Percentiles rank a stretch among this genome's conserved stretches.
Evolutionary conservation across 73 alveolate species (phyloP).

Genomic region (Paramecium biaurelia): DNA sequence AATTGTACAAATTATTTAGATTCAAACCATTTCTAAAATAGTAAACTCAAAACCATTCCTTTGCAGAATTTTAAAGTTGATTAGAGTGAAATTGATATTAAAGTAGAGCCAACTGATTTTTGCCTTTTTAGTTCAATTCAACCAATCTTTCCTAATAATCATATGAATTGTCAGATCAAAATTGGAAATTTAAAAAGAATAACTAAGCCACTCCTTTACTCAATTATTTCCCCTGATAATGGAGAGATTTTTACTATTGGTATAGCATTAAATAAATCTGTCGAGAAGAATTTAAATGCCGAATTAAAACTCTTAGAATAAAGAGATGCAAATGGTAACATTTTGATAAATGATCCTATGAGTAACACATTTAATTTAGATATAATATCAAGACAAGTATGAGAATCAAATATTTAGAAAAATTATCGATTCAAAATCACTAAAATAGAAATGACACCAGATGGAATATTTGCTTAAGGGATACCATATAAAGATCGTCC

Average conservation of each 20-base stretch:
- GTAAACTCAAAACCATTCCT: constrained; percentile 51
- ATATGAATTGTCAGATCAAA: constrained; percentile 29
- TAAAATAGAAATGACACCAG: constrained; percentile 32
- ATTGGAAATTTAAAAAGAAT: background rate
- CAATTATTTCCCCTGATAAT: constrained; percentile 30
- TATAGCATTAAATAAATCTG: constrained; percentile 1
- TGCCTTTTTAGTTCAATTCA: constrained; percentile 32
- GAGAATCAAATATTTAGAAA: background rate
- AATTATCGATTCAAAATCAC: background rate
- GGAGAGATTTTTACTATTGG: constrained; percentile 48
- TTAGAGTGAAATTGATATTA: constrained; percentile 2
- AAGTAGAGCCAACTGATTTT: background rate
- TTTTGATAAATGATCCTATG: background rate
- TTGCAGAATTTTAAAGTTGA: constrained; percentile 49
- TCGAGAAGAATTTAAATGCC: constrained; percentile 20
- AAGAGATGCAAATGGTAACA: constrained; percentile 27
- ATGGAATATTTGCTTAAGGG: constrained; percentile 25
- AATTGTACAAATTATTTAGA: background rate
- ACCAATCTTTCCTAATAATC: constrained; percentile 54
- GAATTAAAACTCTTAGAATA: background rate
- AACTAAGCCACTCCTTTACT: constrained; percentile 24
- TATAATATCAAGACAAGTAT: background rate
- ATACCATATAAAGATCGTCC: constrained; percentile 24
- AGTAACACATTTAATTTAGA: background rate
- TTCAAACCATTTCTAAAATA: background rate